phyloP scores from a whole-genome alignment of 371 early-diverging fungal species.

The Mucor plumbeus region DNA sequence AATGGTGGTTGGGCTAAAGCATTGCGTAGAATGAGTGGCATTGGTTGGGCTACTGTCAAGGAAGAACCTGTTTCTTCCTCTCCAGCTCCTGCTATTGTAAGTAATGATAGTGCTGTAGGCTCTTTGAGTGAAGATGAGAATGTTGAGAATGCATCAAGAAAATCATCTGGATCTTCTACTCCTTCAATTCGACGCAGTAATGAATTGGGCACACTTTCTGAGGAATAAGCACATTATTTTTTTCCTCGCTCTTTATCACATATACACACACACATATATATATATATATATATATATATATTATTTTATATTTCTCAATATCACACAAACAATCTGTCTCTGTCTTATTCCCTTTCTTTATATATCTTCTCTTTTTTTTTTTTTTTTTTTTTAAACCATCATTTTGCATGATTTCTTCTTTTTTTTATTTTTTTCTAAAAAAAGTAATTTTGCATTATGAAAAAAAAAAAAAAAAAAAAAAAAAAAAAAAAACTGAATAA shows the following conservation, averaged over 20 bases:
- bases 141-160: constrained; percentile 2
- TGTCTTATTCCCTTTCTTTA: not conserved
- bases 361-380: not conserved
- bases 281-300: constrained; percentile 8
- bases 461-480: too few relatives aligned
- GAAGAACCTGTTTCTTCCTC: constrained; percentile 4
- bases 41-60: constrained; percentile 44
- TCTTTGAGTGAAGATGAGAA: constrained; percentile 29
- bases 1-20: constrained; percentile 55
- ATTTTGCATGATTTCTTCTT: too few relatives aligned
- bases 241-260: not conserved
- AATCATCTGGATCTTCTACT: constrained; percentile 30
- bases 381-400: too few relatives aligned
- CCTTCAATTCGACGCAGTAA: constrained; percentile 48
- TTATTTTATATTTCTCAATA: not conserved
- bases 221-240: constrained; percentile 25
- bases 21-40: constrained; percentile 51
- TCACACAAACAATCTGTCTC: too few relatives aligned
- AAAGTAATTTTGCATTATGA: too few relatives aligned
- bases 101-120: constrained; percentile 26
- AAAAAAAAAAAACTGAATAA: too few relatives aligned
- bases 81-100: not conserved
- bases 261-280: not conserved
- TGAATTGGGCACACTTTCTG: constrained; percentile 50
- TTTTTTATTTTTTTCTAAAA: too few relatives aligned